Conservation (phyloP, 176 grass and related monocot species). For the Miscanthus lutarioriparius region DNA sequence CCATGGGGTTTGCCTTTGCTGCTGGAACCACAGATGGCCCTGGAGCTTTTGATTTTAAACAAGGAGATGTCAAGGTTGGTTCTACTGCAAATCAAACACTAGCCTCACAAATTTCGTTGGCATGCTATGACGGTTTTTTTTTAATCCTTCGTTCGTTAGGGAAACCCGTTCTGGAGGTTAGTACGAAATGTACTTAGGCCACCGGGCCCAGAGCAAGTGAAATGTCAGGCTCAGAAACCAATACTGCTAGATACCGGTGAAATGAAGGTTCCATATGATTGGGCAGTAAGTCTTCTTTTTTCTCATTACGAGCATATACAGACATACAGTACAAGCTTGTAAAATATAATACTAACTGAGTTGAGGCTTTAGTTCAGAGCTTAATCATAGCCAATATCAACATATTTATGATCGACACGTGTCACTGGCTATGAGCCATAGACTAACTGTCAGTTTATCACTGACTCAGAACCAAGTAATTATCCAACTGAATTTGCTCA, state of each 20-base stretch:
- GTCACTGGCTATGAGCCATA: too few species aligned
- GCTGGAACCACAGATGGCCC: slow-evolving; percentile 98
- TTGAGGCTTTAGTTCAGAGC: too few species aligned
- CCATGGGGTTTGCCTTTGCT: slow-evolving; percentile 96
- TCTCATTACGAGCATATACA: neutral
- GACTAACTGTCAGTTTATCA: too few species aligned
- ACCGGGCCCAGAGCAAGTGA: slow-evolving; percentile 74
- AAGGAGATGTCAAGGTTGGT: slow-evolving; percentile 85
- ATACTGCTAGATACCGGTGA: slow-evolving; percentile 97
- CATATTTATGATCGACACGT: too few species aligned
- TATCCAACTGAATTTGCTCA: neutral
- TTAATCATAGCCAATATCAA: too few species aligned
- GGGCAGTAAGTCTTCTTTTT: slow-evolving; percentile 71
- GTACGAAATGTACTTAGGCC: slow-evolving; percentile 70
- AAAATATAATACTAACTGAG: too few species aligned
- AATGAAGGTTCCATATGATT: slow-evolving; percentile 91
- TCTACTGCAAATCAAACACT: slow-evolving; percentile 30
- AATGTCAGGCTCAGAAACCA: slow-evolving; percentile 89
- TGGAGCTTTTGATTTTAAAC: slow-evolving; percentile 94
- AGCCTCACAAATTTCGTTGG: neutral
- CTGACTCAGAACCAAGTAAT: too few species aligned
- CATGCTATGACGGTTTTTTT: slow-evolving; percentile 1
- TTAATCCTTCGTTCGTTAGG: slow-evolving; percentile 55
- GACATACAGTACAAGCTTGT: neutral
- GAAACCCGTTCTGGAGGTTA: slow-evolving; percentile 91